A percentile compares a stretch with the other conserved stretches of the same genome.
phyloP scores from a whole-genome alignment of 805 yeast species.

The Candida maesae region DNA sequence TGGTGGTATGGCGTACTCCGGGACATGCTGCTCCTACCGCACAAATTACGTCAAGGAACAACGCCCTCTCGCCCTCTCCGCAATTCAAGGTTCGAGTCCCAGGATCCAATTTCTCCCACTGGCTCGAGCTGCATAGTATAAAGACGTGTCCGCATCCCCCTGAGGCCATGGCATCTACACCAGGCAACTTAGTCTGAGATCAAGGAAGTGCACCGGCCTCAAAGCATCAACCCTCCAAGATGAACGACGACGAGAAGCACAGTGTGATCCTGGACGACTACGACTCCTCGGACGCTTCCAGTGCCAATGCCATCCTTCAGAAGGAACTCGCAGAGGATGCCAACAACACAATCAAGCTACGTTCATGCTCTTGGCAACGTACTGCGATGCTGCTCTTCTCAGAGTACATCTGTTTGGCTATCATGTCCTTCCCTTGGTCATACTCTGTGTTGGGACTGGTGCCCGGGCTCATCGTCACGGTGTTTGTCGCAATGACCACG shows the following conservation, averaged over 20 bases:
- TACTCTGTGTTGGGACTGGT: conserved; percentile 56
- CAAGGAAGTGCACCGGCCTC: no score
- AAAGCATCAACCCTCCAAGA: background rate
- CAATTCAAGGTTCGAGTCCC: no score
- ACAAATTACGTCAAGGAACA: no score
- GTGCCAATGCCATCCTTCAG: conserved; percentile 19
- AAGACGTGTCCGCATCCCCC: no score
- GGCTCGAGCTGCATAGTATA: no score
- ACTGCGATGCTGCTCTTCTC: conserved; percentile 58
- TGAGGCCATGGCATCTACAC: no score
- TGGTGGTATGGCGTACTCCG: no score
- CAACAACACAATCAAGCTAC: conserved; percentile 38
- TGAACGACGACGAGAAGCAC: conserved; percentile 1
- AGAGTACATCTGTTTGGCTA: conserved; percentile 59
- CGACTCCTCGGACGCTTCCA: conserved; percentile 8
- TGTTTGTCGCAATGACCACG: conserved; percentile 46
- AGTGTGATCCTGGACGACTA: background rate
- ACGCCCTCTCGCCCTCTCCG: no score
- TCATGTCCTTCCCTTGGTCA: conserved; percentile 66
- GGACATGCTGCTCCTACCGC: no score
- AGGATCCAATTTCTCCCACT: no score
- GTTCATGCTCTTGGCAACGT: conserved; percentile 53
- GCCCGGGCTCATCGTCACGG: conserved; percentile 54
- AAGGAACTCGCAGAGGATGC: conserved; percentile 23
- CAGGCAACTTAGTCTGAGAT: no score